Conservation (phyloP, 768 basidiomycete genomes). For the Dictyophora rubrovolvata region DNA sequence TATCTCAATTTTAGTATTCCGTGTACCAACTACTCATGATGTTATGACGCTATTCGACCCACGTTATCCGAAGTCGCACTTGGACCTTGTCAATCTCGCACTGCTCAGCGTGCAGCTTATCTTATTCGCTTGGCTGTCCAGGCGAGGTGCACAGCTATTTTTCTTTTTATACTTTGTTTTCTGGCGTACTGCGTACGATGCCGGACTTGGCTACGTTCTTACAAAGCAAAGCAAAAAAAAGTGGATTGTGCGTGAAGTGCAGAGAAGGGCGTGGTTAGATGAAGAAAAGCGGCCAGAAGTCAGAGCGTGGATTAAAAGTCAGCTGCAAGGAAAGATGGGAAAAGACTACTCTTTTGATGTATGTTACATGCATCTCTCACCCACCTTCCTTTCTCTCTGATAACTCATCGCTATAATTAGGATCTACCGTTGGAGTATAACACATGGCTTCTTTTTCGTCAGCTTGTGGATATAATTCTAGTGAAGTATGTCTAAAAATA, state of each 20-base stretch:
- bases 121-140: conserved; percentile 61
- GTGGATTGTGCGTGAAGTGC: conserved; percentile 82
- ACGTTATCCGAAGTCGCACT: conserved; percentile 72
- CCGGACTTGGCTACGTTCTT: conserved; percentile 86
- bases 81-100: conserved; percentile 78
- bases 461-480: conserved; percentile 91
- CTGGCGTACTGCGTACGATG: conserved; percentile 89
- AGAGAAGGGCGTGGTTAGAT: conserved; percentile 85
- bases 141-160: conserved; percentile 43
- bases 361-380: not conserved
- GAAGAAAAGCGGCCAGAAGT: conserved; percentile 47
- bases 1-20: conserved; percentile 54
- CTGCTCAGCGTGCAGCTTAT: conserved; percentile 68
- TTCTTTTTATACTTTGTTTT: conserved; percentile 89
- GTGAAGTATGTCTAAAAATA: conserved; percentile 59
- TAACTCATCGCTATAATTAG: conserved; percentile 27
- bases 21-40: conserved; percentile 86
- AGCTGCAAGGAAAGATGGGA: conserved; percentile 89
- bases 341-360: conserved; percentile 90
- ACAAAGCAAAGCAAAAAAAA: conserved; percentile 92
- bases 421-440: conserved; percentile 90
- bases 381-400: not conserved
- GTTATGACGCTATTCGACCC: conserved; percentile 84
- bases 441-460: conserved; percentile 91
- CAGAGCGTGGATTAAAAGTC: conserved; percentile 75